A percentile compares a stretch with the other conserved stretches of the same genome.
These are phyloP conservation scores for Cadophora sp. DNA, from an alignment of 2,329 filamentous ascomycete species.

Conservation along the genomic window DNA sequence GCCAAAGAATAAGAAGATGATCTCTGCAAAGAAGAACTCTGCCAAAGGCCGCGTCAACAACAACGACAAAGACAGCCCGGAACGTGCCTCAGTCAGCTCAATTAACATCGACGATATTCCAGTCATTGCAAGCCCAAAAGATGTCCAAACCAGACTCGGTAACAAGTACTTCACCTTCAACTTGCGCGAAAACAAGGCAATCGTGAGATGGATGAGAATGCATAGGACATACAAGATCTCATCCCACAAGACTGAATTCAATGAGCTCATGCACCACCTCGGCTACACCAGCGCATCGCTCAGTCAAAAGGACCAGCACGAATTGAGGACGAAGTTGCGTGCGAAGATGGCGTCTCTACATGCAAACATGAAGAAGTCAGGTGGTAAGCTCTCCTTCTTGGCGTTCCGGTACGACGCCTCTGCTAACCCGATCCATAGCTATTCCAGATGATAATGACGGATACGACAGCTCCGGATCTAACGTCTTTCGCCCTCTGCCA, in stretches of 20 bases:
- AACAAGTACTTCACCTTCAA: neutral
- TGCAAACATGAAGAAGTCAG: neutral
- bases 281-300: constrained; percentile 9
- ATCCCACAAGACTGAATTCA: constrained; percentile 12
- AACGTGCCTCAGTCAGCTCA: neutral
- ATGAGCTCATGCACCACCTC: neutral
- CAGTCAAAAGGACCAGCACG: neutral
- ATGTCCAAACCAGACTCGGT: neutral
- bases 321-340: neutral
- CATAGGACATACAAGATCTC: neutral
- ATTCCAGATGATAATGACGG: neutral
- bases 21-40: neutral
- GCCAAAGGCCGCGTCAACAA: neutral
- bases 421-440: neutral
- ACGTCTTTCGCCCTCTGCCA: neutral
- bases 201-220: constrained; percentile 13
- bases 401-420: neutral
- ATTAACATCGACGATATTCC: neutral
- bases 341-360: neutral
- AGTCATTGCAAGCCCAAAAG: neutral
- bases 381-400: neutral
- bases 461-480: constrained; percentile 6
- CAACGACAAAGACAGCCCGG: neutral
- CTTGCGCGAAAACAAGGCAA: constrained; percentile 1
- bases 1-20: neutral